Evolutionary conservation across 257 asterid species (phyloP).

Genomic region (Nicotiana sylvestris): DNA sequence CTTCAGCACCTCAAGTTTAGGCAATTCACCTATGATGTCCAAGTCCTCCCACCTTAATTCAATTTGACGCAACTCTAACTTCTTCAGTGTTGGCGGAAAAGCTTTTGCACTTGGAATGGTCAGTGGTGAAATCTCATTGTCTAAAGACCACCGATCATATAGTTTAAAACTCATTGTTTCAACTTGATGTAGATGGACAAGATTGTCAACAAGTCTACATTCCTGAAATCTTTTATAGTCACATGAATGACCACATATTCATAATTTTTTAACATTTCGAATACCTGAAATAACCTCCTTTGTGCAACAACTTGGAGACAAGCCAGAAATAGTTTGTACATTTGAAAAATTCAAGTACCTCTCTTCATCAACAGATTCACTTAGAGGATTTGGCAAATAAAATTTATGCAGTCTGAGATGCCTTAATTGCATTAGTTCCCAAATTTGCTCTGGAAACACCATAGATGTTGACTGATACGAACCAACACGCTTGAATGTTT

Average conservation of each 20-base stretch:
- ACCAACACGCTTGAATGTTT: neutral
- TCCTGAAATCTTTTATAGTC: no score
- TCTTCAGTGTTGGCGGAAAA: constrained; percentile 20
- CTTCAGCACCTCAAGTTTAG: neutral
- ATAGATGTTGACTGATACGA: neutral
- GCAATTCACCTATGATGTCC: neutral
- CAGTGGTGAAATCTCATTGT: no score
- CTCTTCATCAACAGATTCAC: neutral
- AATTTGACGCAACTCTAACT: neutral
- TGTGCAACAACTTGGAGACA: neutral
- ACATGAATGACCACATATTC: neutral
- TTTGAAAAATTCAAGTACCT: neutral
- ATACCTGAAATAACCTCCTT: neutral
- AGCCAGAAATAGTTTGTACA: neutral
- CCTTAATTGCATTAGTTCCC: neutral
- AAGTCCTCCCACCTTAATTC: neutral
- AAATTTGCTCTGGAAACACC: neutral
- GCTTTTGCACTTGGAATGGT: neutral
- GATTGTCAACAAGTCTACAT: no score
- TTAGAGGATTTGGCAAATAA: neutral
- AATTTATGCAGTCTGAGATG: neutral
- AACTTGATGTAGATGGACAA: no score
- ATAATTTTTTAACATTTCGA: no score
- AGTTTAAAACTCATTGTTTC: no score
- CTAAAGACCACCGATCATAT: neutral